Base-by-base conservation (phyloP, 306 rosid genomes). In the Leucaena leucocephala region DNA sequence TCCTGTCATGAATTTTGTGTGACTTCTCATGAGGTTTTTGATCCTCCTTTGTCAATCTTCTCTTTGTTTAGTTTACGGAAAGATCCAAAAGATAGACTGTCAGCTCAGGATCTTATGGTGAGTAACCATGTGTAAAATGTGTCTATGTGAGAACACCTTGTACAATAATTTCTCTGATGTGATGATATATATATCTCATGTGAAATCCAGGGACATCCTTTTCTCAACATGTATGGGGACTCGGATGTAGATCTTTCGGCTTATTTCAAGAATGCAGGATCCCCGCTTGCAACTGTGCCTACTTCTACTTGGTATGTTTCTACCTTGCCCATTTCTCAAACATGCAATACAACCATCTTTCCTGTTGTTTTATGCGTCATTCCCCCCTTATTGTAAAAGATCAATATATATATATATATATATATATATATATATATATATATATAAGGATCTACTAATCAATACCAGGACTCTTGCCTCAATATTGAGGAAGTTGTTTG, bases 21-120 rank as follows among this genome's bases (percentile, higher is more conserved):
- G 55, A 55, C 59, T 38, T 39, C 76, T 79, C 72, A 69, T 71
- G 76, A 78, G 87, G 69, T 76, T 81, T 63, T 79, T 87, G 68
- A 84, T 75, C 62, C 77, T 80, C 36, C 49, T 65, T 36, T 68
- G 71, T 70, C 74, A 17, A 58, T 55, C 59, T 81, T 76, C 50
- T 62, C 46, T 65, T 54, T 81, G 76, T 84, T 75, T 58, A 92
- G 98, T 83, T 82, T 92, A 76, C 96, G 85, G 90, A 91, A 86
- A 80, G 86, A 88, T 40, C 91, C 94, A 19, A 83, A 77, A 75
- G 85, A 87, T 66, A 93, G 98, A 84, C 83, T 38, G 71, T 88
- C 98, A 3, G 92, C 98, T 52, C 85, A 72, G 40, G 88, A 93
- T 78, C 97, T 95, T 66, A 68, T 90, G 90, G 98, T 95, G 89